Conservation (phyloP, 2,329 filamentous ascomycete genomes). For the Xylariaceae sp. region DNA sequence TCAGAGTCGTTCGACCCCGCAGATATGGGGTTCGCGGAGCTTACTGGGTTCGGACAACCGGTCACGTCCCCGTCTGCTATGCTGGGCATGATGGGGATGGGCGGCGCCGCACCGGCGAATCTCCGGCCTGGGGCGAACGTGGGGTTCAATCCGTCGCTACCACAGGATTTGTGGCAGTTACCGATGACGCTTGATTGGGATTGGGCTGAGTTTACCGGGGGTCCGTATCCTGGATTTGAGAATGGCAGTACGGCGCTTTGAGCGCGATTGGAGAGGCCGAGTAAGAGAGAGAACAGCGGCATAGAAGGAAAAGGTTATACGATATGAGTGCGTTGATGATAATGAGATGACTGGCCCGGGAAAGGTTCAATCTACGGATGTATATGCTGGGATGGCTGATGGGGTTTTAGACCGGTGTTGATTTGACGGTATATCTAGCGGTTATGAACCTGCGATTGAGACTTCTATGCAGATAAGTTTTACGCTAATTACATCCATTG, state of each 20-base stretch:
- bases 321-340: background rate
- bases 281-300: background rate
- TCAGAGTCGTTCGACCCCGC: conserved; percentile 41
- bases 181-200: conserved; percentile 95
- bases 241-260: conserved; percentile 47
- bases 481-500: too few relatives aligned
- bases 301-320: background rate
- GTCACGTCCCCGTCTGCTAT: conserved; percentile 26
- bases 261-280: background rate
- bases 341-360: background rate
- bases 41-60: conserved; percentile 43
- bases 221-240: conserved; percentile 61
- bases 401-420: too few relatives aligned
- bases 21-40: conserved; percentile 46
- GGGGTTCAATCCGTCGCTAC: conserved; percentile 64
- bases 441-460: too few relatives aligned
- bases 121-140: conserved; percentile 8
- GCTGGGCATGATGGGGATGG: conserved; percentile 37
- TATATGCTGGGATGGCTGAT: too few relatives aligned
- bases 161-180: conserved; percentile 92
- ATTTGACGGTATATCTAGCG: too few relatives aligned
- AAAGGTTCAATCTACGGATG: background rate
- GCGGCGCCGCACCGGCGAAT: conserved; percentile 23
- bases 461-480: too few relatives aligned
- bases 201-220: conserved; percentile 67